phyloP scores from a whole-genome alignment of 768 basidiomycete species.

The Boletus vermiculosoides region DNA sequence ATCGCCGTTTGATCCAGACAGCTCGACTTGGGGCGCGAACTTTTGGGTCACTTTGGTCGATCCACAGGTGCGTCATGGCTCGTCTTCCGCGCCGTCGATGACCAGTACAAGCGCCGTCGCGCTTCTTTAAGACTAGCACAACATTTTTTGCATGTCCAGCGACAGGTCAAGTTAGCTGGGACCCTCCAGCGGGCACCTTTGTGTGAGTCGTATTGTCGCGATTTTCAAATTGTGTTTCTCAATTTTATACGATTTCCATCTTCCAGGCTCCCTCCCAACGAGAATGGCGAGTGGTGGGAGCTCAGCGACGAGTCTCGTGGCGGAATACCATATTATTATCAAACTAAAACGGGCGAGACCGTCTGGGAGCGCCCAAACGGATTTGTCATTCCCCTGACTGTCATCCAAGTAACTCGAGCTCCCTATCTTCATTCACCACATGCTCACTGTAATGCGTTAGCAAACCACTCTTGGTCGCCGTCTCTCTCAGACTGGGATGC shows the following conservation, averaged over 20 bases:
- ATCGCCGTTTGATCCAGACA: slow-evolving; percentile 30
- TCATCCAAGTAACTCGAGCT: slow-evolving; percentile 67
- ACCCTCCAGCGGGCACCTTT: slow-evolving; percentile 85
- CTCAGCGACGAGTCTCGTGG: slow-evolving; percentile 79
- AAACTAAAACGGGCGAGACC: slow-evolving; percentile 87
- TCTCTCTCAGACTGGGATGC: slow-evolving; percentile 54
- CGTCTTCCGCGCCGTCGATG: slow-evolving; percentile 7
- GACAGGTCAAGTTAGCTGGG: slow-evolving; percentile 91
- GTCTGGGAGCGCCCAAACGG: slow-evolving; percentile 89
- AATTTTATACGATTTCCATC: neutral
- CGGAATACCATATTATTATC: slow-evolving; percentile 90
- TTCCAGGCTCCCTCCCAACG: slow-evolving; percentile 72
- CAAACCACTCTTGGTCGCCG: slow-evolving; percentile 72
- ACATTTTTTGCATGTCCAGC: slow-evolving; percentile 93
- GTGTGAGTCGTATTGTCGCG: slow-evolving; percentile 53
- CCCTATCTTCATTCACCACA: neutral
- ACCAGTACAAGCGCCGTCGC: slow-evolving; percentile 6
- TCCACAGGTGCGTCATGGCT: slow-evolving; percentile 64
- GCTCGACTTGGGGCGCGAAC: slow-evolving; percentile 77
- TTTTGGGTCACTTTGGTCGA: slow-evolving; percentile 95
- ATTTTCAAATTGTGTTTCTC: slow-evolving; percentile 21
- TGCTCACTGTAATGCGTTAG: slow-evolving; percentile 35
- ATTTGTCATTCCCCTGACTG: slow-evolving; percentile 88
- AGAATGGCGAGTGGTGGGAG: slow-evolving; percentile 96
- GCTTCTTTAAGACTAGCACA: slow-evolving; percentile 44